Evolutionary conservation across 2,329 filamentous ascomycete species (phyloP).

Genomic region (Aspergillus neotritici): DNA sequence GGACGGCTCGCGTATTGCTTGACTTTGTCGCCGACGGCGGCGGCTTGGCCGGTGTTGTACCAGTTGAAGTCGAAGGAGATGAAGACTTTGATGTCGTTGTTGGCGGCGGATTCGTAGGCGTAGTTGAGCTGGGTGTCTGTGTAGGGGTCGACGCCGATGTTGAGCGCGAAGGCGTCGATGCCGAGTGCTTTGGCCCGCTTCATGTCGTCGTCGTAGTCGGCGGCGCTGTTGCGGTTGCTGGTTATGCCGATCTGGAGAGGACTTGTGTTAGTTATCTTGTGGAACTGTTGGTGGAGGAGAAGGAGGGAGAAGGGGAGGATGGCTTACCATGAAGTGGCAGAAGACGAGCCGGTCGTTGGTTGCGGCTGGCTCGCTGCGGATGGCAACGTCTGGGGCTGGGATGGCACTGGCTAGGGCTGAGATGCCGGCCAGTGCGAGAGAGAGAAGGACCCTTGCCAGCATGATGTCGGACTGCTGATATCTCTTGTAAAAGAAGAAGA

Average conservation of each 20-base stretch:
- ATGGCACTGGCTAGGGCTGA: conserved; percentile 13
- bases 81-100: conserved; percentile 48
- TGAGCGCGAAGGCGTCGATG: conserved; percentile 49
- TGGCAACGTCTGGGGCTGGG: conserved; percentile 8
- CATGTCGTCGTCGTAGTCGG: conserved; percentile 47
- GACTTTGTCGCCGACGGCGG: conserved; percentile 43
- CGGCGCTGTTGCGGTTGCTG: conserved; percentile 37
- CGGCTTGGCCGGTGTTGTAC: conserved; percentile 36
- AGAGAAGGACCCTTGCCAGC: conserved; percentile 13
- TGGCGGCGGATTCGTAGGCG: conserved; percentile 47
- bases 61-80: conserved; percentile 55
- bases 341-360: conserved; percentile 33
- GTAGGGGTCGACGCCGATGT: conserved; percentile 44
- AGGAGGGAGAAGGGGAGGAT: too few species aligned
- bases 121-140: conserved; percentile 44
- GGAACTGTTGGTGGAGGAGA: too few species aligned
- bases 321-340: conserved; percentile 41
- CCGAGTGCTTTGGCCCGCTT: conserved; percentile 38
- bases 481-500: neutral
- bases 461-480: conserved; percentile 12
- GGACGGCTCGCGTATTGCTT: conserved; percentile 40
- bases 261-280: neutral
- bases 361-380: too few species aligned
- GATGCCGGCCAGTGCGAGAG: conserved; percentile 14
- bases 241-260: conserved; percentile 41